Base-by-base conservation (phyloP, 306 rosid species). In the Bauhinia variegata region DNA sequence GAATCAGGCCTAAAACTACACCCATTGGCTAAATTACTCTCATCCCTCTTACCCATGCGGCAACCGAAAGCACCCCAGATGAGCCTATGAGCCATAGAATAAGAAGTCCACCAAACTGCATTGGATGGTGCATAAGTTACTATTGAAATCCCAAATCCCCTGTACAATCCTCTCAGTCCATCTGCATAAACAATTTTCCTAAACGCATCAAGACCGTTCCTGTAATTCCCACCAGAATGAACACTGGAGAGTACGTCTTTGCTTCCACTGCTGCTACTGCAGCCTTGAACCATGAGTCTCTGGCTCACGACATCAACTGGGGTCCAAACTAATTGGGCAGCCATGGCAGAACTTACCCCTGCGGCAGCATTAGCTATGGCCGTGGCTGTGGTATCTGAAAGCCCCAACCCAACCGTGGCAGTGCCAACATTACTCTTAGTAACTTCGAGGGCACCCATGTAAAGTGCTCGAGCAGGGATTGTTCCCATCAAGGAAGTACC, bases 41-140 rank as follows among this genome's bases (percentile, higher is more conserved):
- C 66, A 50, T 78, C 82, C 52, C 75, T 83, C 63, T 80, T 83
- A 18, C 84, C 75, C 84, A 71, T 66, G 52, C 82, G 64, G 67
- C 70, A 47, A 65, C 96, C 95, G 72, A 84, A 76, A 63, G 83
- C 77, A 68, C 88, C 68, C 97, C 96, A 88, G 5, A 93, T 84
- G 17, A 87, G 64, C 75, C 91, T 81, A 17, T 93, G 87, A 7
- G 82, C 89, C 67, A 93, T 85, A 10, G 97, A 89, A 75, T 93
- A 93, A 43, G 97, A 89, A 63, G 97, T 73, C 98, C 98, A 93
- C 98, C 98, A 93, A 63, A 93, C 95, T 5, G 97, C 98, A 86
- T 93, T 93, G 4, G 97, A 88, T 7, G 98, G 98, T 0, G 98
- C 97, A 64, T 93, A 93, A 12, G 97, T 89, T 78, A 93, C 31